Evolutionary conservation across 1,284 basidiomycete genomes (phyloP).

Genomic region (Boletellus dicymbophilus): DNA sequence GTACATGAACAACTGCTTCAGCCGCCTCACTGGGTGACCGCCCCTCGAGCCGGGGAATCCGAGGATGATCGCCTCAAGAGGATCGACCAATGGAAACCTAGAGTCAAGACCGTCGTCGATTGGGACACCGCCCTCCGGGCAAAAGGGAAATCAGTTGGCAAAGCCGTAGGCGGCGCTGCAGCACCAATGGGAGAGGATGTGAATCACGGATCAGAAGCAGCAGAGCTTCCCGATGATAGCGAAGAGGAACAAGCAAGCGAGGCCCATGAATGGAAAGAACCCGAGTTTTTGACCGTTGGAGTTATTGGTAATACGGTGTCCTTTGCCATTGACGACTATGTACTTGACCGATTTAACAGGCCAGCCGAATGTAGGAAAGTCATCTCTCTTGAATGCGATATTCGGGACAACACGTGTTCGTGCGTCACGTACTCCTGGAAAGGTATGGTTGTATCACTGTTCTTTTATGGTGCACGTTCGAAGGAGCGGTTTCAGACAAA

Average conservation of each 20-base stretch:
- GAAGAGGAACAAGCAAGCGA: conserved; percentile 20
- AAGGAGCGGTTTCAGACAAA: conserved; percentile 63
- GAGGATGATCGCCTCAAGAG: conserved; percentile 36
- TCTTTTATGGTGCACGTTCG: neutral
- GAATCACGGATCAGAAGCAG: conserved; percentile 7
- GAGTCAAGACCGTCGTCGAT: conserved; percentile 63
- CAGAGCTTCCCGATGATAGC: conserved; percentile 19
- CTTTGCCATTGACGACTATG: conserved; percentile 5
- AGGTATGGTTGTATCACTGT: conserved; percentile 45
- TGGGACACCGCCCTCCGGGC: conserved; percentile 67
- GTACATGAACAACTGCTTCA: conserved; percentile 70
- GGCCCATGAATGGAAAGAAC: conserved; percentile 37
- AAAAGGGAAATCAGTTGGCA: conserved; percentile 45
- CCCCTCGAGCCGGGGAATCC: conserved; percentile 35
- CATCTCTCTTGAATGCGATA: conserved; percentile 87
- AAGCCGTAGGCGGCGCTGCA: conserved; percentile 41
- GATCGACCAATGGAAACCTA: conserved; percentile 66
- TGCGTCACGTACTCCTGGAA: conserved; percentile 90
- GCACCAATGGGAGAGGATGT: conserved; percentile 29
- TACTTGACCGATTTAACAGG: conserved; percentile 42
- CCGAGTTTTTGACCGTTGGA: conserved; percentile 77
- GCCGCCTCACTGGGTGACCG: conserved; percentile 63
- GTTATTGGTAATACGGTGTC: conserved; percentile 61
- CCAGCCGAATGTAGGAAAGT: conserved; percentile 95
- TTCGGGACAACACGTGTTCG: conserved; percentile 83